Evolutionary conservation across 2,329 filamentous ascomycete genomes (phyloP).

Genomic region (Fonsecaea pugnacius): DNA sequence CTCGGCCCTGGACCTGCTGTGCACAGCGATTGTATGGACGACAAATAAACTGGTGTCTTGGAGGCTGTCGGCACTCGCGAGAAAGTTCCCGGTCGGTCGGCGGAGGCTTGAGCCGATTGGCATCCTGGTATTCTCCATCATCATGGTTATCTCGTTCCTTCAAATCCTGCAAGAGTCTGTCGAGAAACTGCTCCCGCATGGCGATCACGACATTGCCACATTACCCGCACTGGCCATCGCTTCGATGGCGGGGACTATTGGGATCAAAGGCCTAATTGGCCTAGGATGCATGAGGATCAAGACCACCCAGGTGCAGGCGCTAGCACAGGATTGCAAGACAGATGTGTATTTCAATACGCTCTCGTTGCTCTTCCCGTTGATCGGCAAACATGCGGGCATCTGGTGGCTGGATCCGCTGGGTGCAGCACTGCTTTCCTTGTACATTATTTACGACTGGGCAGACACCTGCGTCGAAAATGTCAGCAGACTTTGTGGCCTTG

Average conservation of each 20-base stretch:
- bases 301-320: constrained; percentile 66
- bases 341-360: constrained; percentile 69
- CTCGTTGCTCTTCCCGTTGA: constrained; percentile 65
- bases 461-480: constrained; percentile 65
- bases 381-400: constrained; percentile 61
- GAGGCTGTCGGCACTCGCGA: constrained; percentile 56
- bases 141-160: constrained; percentile 67
- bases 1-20: constrained; percentile 64
- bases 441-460: constrained; percentile 72
- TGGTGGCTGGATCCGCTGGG: constrained; percentile 72
- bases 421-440: constrained; percentile 65
- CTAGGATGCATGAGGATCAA: constrained; percentile 64
- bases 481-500: constrained; percentile 62
- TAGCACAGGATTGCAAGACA: constrained; percentile 67
- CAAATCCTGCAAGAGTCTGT: constrained; percentile 67
- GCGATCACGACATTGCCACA: constrained; percentile 35
- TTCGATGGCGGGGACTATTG: constrained; percentile 62
- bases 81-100: constrained; percentile 63
- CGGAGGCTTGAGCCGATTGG: constrained; percentile 64
- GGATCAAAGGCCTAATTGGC: constrained; percentile 65
- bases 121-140: constrained; percentile 66
- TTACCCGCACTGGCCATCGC: constrained; percentile 60
- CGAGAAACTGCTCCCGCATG: constrained; percentile 59
- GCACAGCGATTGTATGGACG: constrained; percentile 64
- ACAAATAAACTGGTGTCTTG: constrained; percentile 64